phyloP scores from a whole-genome alignment of 345 rosid genomes.

The Rhizophora apiculata region DNA sequence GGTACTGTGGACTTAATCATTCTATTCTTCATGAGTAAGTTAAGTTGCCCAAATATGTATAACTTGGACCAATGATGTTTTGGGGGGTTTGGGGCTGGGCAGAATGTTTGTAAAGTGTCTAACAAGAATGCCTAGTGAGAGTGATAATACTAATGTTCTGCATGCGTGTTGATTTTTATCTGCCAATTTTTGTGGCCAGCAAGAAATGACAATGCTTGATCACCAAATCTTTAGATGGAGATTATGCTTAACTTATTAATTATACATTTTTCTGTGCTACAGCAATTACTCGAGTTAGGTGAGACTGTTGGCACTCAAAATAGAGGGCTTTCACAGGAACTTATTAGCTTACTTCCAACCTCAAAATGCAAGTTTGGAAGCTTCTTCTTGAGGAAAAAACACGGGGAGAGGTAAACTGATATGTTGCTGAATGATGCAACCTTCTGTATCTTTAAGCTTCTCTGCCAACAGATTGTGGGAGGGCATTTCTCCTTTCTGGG shows the following conservation, averaged over 20 bases:
- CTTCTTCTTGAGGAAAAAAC: slow-evolving; percentile 50
- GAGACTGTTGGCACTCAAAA: slow-evolving; percentile 68
- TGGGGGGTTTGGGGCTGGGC: background rate
- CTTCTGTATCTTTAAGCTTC: background rate
- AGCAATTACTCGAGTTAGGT: slow-evolving; percentile 72
- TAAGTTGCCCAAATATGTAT: background rate
- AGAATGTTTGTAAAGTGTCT: background rate
- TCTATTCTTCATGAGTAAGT: background rate
- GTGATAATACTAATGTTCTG: background rate
- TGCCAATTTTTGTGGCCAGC: background rate
- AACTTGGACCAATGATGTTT: background rate
- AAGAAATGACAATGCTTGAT: background rate
- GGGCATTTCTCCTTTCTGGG: too few relatives aligned
- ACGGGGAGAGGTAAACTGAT: slow-evolving; percentile 48
- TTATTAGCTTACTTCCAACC: slow-evolving; percentile 56
- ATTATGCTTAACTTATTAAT: background rate
- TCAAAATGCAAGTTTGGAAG: slow-evolving; percentile 56
- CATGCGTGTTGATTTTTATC: background rate
- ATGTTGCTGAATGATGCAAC: background rate
- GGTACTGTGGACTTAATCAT: background rate
- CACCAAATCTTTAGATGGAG: background rate
- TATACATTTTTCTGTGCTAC: slow-evolving; percentile 13
- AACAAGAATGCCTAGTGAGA: background rate
- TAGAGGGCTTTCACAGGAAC: slow-evolving; percentile 60
- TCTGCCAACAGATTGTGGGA: too few relatives aligned